phyloP scores from a whole-genome alignment of 208 protist genomes.

The Acanthamoeba healyi region DNA sequence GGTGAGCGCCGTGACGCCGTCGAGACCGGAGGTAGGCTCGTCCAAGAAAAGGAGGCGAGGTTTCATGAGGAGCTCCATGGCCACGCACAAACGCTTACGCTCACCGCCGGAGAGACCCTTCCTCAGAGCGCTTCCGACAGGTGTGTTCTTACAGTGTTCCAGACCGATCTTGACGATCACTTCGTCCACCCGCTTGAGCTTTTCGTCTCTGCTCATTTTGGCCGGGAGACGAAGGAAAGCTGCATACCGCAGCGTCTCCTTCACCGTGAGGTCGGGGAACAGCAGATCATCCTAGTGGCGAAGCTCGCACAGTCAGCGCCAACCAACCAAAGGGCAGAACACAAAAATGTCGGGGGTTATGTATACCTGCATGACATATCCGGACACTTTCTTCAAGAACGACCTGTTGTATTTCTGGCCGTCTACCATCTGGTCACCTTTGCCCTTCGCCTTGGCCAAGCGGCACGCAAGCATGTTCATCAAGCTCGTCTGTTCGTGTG shows the following conservation, averaged over 20 bases:
- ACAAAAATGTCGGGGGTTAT: background rate
- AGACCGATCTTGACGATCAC: conserved; percentile 77
- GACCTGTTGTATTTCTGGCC: conserved; percentile 43
- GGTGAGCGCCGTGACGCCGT: conserved; percentile 36
- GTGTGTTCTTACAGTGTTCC: conserved; percentile 36
- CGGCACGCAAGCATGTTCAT: conserved; percentile 65
- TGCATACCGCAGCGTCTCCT: conserved; percentile 75
- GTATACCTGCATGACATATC: conserved; percentile 71
- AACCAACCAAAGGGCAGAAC: background rate
- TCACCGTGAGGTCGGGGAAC: conserved; percentile 78
- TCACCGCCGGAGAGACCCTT: conserved; percentile 82
- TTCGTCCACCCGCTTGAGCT: conserved; percentile 57
- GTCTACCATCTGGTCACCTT: conserved; percentile 52
- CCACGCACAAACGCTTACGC: conserved; percentile 80
- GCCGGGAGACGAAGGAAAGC: conserved; percentile 70
- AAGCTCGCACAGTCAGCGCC: background rate
- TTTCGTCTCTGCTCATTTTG: conserved; percentile 21
- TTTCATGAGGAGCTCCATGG: conserved; percentile 67
- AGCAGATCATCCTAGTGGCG: conserved; percentile 78
- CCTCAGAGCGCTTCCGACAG: conserved; percentile 65
- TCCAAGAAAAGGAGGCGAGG: conserved; percentile 77
- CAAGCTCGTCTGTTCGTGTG: conserved; percentile 36
- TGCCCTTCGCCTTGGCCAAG: conserved; percentile 43
- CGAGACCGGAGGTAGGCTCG: conserved; percentile 78
- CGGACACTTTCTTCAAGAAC: conserved; percentile 69